phyloP scores from a whole-genome alignment of 2,329 filamentous ascomycete species.

The Nigrospora osmanthi region DNA sequence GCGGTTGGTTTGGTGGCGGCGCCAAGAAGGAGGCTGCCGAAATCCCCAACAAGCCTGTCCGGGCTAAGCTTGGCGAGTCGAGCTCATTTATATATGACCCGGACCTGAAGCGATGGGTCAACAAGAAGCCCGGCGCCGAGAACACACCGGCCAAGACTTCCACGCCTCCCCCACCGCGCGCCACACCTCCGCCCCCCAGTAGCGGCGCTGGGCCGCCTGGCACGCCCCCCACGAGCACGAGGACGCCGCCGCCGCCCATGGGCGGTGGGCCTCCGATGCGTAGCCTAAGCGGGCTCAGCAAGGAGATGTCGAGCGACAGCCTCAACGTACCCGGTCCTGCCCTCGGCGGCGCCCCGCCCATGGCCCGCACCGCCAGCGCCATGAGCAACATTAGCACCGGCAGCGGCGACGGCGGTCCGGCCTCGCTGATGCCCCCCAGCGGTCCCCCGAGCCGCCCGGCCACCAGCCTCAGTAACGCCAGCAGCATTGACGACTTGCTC shows the following conservation, averaged over 20 bases:
- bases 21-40: constrained; percentile 52
- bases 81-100: constrained; percentile 92
- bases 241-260: constrained; percentile 10
- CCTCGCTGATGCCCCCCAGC: constrained; percentile 26
- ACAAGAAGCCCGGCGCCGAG: constrained; percentile 78
- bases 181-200: constrained; percentile 34
- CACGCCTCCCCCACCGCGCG: constrained; percentile 73
- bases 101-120: constrained; percentile 96
- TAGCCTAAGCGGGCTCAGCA: constrained; percentile 19
- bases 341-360: constrained; percentile 24
- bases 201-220: constrained; percentile 8
- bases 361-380: constrained; percentile 41
- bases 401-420: constrained; percentile 1
- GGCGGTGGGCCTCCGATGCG: constrained; percentile 12
- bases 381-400: constrained; percentile 27
- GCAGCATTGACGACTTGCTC: constrained; percentile 87
- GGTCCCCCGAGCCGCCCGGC: constrained; percentile 61
- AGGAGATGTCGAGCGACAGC: constrained; percentile 26
- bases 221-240: constrained; percentile 13
- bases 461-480: constrained; percentile 85
- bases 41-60: constrained; percentile 56
- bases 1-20: constrained; percentile 69
- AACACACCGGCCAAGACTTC: constrained; percentile 50
- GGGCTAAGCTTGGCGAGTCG: constrained; percentile 88
- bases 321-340: constrained; percentile 18